Evolutionary conservation across 2,329 filamentous ascomycete species (phyloP).

Genomic region (Capronia epimyces): DNA sequence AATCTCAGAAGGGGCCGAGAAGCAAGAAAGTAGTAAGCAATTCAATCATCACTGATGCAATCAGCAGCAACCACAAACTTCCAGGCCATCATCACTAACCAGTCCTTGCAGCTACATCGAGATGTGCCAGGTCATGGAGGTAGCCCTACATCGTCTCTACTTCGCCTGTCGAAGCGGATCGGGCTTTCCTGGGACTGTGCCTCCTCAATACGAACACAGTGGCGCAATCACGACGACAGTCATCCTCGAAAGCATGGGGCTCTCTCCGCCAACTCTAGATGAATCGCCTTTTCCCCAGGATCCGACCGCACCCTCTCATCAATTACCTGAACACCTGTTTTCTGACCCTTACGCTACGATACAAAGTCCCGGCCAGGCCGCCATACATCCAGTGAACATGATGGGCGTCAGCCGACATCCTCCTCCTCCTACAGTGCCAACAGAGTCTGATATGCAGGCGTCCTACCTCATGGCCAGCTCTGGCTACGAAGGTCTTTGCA

Average conservation of each 20-base stretch:
- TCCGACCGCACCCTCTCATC: no score
- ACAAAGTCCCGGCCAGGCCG: no score
- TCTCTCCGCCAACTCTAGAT: background rate
- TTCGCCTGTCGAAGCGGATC: background rate
- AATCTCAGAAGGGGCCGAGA: background rate
- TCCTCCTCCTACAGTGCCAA: no score
- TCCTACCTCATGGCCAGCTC: no score
- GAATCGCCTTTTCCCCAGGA: background rate
- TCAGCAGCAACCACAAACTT: no score
- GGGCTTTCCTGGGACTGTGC: background rate
- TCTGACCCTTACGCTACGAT: no score
- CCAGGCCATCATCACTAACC: background rate
- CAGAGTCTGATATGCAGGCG: no score
- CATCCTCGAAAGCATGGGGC: background rate
- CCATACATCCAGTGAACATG: no score
- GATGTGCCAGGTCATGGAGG: background rate
- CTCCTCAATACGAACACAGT: background rate
- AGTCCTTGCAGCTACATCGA: background rate
- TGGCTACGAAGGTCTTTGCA: no score
- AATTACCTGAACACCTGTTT: no score
- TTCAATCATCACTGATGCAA: background rate
- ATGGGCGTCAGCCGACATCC: no score
- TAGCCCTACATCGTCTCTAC: background rate
- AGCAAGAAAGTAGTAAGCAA: background rate
- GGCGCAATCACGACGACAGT: background rate